A percentile compares a stretch with the other conserved stretches of the same genome.
These are phyloP conservation scores for Vigna reflexopilosa DNA, from an alignment of 306 rosid genomes.

Conservation along the genomic window DNA sequence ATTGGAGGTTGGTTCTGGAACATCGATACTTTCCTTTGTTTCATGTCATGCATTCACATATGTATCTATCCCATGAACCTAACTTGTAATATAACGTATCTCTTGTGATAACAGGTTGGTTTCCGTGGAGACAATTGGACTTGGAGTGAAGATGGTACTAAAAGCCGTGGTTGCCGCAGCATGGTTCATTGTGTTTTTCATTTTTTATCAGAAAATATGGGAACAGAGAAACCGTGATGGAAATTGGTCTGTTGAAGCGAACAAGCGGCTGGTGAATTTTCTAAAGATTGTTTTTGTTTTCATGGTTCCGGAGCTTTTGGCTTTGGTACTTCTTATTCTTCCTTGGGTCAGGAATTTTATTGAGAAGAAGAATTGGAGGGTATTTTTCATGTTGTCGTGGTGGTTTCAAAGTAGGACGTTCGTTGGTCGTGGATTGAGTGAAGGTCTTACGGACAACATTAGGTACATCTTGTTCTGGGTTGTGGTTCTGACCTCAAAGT, in stretches of 20 bases:
- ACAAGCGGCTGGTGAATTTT: constrained; percentile 58
- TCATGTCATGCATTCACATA: background rate
- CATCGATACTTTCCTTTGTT: background rate
- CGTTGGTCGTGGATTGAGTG: constrained; percentile 95
- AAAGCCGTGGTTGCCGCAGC: constrained; percentile 63
- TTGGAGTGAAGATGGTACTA: constrained; percentile 72
- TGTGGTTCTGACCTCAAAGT: constrained; percentile 76
- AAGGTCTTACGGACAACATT: constrained; percentile 76
- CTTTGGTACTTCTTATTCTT: constrained; percentile 61
- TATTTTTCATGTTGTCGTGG: constrained; percentile 70
- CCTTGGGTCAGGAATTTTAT: constrained; percentile 86
- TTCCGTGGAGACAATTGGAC: constrained; percentile 62
- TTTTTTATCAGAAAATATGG: constrained; percentile 70
- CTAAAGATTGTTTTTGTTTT: constrained; percentile 61
- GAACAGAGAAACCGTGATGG: constrained; percentile 58
- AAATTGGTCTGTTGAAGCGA: constrained; percentile 66
- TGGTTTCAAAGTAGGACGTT: constrained; percentile 81
- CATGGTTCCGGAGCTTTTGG: constrained; percentile 74
- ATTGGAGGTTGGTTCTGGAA: constrained; percentile 42
- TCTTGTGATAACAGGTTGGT: constrained; percentile 49
- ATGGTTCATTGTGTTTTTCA: constrained; percentile 66
- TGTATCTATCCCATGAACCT: background rate
- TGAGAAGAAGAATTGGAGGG: constrained; percentile 75
- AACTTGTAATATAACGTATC: background rate
- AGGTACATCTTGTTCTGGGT: constrained; percentile 79